Base-by-base conservation (phyloP, 495 filamentous ascomycete species). In the Talaromyces proteolyticus region DNA sequence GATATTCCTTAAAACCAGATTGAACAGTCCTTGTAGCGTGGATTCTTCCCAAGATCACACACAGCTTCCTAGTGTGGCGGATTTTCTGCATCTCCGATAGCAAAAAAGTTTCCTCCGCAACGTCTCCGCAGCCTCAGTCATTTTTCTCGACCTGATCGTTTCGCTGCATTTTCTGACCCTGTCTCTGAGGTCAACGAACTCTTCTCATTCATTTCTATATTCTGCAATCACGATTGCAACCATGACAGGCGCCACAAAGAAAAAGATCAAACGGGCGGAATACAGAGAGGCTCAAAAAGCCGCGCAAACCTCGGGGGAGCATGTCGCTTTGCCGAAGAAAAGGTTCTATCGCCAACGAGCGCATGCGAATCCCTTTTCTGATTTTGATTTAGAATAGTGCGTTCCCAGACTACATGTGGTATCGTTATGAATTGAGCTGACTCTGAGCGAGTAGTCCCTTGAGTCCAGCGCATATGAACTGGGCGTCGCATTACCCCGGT, bases 341-440 rank as follows among this genome's bases (percentile, higher is more conserved):
- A 92, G 85, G 69, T 95, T 91, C 74, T 98, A 95, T 67, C 81
- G 93, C 43, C 93, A 98, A 66, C 80, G 93, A 60, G 93, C 93
- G 23, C 93, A 98, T 68, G 94, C 93, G 42, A 98, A 98, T 74
- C 89, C 90, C 8, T 97, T 98, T 68, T 95, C 91, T 0, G 93
- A 98, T 60, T 93, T 97, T 68, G 64, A 77, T 12, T 75, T 98
- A 61, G 75, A 72, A 52, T 97, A 98, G 93, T 96, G 78, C 61
- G 79, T 70, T 25, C 18, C 18, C 39, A n/a, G 23, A 6, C 14
- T 44, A 23, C n/a, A 4, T 21, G 17, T 25, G 20, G 8, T 4
- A 26, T 2, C 17, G 36, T 12, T 46, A 24, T 23, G 20, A 36
- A 18, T 23, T 47, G 23, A 47, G 12, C 39, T 20, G 56, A 44